Evolutionary conservation across 352 stramenopile genomes (phyloP).

Genomic region (Plasmopara muralis): DNA sequence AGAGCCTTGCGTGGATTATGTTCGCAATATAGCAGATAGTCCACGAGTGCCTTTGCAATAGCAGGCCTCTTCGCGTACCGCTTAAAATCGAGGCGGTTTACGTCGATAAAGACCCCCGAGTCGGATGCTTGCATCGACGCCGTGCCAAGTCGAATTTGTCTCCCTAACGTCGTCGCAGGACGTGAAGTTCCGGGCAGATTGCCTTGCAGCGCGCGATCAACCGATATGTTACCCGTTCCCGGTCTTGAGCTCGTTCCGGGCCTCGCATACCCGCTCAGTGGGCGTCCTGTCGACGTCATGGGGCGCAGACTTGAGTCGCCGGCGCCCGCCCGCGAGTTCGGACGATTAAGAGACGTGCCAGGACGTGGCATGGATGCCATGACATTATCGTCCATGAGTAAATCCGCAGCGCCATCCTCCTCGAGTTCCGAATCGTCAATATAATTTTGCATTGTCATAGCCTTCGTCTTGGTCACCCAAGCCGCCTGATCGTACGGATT

Average conservation of each 20-base stretch:
- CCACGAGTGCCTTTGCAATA: slow-evolving; percentile 84
- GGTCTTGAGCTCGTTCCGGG: slow-evolving; percentile 70
- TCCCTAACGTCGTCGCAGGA: slow-evolving; percentile 83
- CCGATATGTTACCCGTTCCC: slow-evolving; percentile 59
- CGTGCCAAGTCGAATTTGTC: slow-evolving; percentile 87
- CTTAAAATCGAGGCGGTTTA: slow-evolving; percentile 86
- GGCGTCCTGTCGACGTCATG: slow-evolving; percentile 77
- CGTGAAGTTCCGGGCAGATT: slow-evolving; percentile 72
- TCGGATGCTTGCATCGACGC: slow-evolving; percentile 77
- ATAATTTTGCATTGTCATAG: slow-evolving; percentile 84
- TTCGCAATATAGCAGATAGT: slow-evolving; percentile 91
- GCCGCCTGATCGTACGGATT: slow-evolving; percentile 87
- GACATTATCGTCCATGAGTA: slow-evolving; percentile 91
- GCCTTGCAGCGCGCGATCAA: slow-evolving; percentile 72
- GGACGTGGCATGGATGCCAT: slow-evolving; percentile 83
- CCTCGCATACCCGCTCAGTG: slow-evolving; percentile 84
- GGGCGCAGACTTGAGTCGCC: slow-evolving; percentile 69
- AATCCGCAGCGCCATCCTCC: slow-evolving; percentile 84
- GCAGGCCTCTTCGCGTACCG: slow-evolving; percentile 78
- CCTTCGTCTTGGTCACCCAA: slow-evolving; percentile 88
- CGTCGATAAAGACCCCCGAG: slow-evolving; percentile 85
- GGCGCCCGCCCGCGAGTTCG: slow-evolving; percentile 49
- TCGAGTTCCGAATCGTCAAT: slow-evolving; percentile 91
- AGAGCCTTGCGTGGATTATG: slow-evolving; percentile 90
- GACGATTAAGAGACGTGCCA: slow-evolving; percentile 84